Base-by-base conservation (phyloP, 129 eudicot species). In the Lactuca saligna region DNA sequence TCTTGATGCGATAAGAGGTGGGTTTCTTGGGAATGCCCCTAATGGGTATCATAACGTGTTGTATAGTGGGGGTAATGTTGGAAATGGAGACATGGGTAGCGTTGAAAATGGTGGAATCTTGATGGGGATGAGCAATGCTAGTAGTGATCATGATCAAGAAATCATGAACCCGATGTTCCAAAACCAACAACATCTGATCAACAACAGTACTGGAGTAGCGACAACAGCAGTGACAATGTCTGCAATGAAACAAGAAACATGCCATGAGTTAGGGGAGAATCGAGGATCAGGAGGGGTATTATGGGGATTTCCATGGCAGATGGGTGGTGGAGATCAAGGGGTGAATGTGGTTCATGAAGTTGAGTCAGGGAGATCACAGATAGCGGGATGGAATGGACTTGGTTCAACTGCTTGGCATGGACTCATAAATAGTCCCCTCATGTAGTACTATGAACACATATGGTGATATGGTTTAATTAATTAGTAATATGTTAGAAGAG, bases 291-390 rank as follows among this genome's bases (percentile, higher is more conserved):
- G 83, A 49, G 81, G 85, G 80, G 80, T 86, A 37, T 72, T 86
- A 42, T 86, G 88, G 86, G 92, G 92, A 74, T 78, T 77, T 65
- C 92, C 92, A 46, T 86, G 92, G 92, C 92, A 86, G 74, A 71
- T 82, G 70, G 82, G 84, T 34, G 80, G 83, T 38, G 85, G 66
- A 42, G 81, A 75, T 50, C 73, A 79, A 31, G 84, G 75, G 34
- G n/a, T 6, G 32, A 75, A 25, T 48, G 49, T 75, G 79, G 82
- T 64, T 62, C 80, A 76, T 54, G 84, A 80, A 68, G 83, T 86
- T 60, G 88, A 86, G 49, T 78, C 83, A 17, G 83, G 85, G 12
- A 82, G 85, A 67, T 75, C 80, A 54, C 82, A 80, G 53, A 78
- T 73, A 41, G 82, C 77, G 61, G 78, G 77, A 68, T 86, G 91